Base-by-base conservation (phyloP, 805 yeast species). In the Nakazawaea sp. region DNA sequence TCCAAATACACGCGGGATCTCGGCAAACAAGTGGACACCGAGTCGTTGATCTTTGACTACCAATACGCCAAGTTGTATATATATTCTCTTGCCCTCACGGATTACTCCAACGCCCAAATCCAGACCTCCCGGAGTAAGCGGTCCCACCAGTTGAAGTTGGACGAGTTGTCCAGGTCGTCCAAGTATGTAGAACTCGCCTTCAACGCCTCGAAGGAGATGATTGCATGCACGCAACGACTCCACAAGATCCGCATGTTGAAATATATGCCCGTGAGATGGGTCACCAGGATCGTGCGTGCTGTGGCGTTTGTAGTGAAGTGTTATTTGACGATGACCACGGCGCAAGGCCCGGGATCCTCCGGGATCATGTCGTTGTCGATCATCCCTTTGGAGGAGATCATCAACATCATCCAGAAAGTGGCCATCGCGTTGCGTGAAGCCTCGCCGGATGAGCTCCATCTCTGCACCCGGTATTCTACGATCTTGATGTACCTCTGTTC, bases 251-350 rank as follows among this genome's bases (percentile, higher is more conserved):
- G 71, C 41, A 60, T 81, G 65, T 60, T 87, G 37, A 66, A 77
- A 40, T 81, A 70, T 51, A 86, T 88, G 79, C 96, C 97, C 1
- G 88, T 87, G n/a, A 65, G 96, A 44, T 88, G 96, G 95, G 78
- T 83, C 5, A 81, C 85, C 0, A 68, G 95, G 36, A 77, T 87
- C 19, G 88, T 89, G 16, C 75, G 90, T 48, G 85, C 96, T 0
- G 87, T 87, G 10, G 92, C 96, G 2, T 89, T 88, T 53, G 71
- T 90, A 36, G 92, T 90, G 11, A 90, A 89, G 58, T 84, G 94
- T 51, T 78, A 85, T 50, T 54, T 81, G 45, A 80, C 86, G 0
- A 61, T 82, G 20, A 74, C 83, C 51, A 5, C 49, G 49, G 37
- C 31, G 26, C 17, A 29, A 19, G 4, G 35, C 35, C 8, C 27